Evolutionary conservation across 2,329 filamentous ascomycete genomes (phyloP), one percentile per base, ranked within the genome.

Genomic region (Fusarium illudens): DNA sequence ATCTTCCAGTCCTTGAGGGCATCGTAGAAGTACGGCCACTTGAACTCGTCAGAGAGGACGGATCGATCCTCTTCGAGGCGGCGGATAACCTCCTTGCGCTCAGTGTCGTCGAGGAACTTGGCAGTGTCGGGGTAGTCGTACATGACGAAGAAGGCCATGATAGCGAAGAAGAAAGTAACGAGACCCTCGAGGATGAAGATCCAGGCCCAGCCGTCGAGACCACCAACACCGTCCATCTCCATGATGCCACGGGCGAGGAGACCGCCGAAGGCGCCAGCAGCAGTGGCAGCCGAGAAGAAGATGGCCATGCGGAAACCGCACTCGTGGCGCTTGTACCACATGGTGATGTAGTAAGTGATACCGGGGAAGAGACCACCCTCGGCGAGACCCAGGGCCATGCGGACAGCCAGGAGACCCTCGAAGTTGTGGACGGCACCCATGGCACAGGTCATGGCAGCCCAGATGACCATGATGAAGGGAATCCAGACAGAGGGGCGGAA

Each of bases 141-240:
- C 72, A 90, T 86, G 46, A 81, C 78, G 75, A 82, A 86, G 71
- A 82, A 84, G 36, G 82, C 83, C 37, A 74, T 70, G 34, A 83
- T 64, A 37, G 84, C 75, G 39, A 85, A 79, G 30, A 82, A 2
- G 5, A 86, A 75, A 6, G 84, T 86, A 20, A 82, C 71, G 19
- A 85, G 61, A 29, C 86, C 86, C 75, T 92, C 89, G 4, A 93
- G 80, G 61, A 94, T 91, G 76, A 95, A 95, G 53, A 95, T 93
- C 92, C 91, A 94, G 2, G 87, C 83, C 92, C 92, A 95, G 1
- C 90, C 91, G 51, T 78, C 76, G 12, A 87, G 84, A 25, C 78
- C 76, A 3, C 86, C 78, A 7, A 80, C 69, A 3, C 84, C 84
- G 1, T 82, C 71, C 84, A 90, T 87, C 73, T 88, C 84, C 30